phyloP scores from a whole-genome alignment of 208 protist genomes.

The Trypanosoma mega region DNA sequence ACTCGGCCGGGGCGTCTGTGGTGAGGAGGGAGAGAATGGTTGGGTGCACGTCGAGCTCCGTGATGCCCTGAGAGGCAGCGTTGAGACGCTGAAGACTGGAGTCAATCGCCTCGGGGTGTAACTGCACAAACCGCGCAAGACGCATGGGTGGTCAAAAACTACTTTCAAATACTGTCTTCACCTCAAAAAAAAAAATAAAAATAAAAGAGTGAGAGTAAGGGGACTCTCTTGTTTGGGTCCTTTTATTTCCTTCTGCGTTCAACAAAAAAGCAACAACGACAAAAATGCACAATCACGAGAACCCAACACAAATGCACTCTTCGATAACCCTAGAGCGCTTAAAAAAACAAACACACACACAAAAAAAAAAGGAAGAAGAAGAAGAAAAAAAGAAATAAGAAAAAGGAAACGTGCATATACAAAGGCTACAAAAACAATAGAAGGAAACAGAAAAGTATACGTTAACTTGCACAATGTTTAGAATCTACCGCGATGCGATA shows the following conservation, averaged over 20 bases:
- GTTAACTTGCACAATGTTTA: too few relatives aligned
- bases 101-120: slow-evolving; percentile 47
- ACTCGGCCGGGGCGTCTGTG: slow-evolving; percentile 17
- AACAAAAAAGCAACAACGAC: too few relatives aligned
- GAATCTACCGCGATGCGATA: too few relatives aligned
- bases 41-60: slow-evolving; percentile 73
- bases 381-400: too few relatives aligned
- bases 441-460: too few relatives aligned
- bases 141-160: slow-evolving; percentile 10
- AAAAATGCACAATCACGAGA: too few relatives aligned
- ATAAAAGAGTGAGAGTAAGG: neutral
- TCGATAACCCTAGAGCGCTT: too few relatives aligned
- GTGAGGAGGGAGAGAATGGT: slow-evolving; percentile 51
- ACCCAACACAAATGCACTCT: too few relatives aligned
- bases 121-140: slow-evolving; percentile 48
- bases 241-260: neutral
- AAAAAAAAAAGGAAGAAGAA: too few relatives aligned
- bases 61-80: slow-evolving; percentile 57
- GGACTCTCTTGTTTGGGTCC: neutral
- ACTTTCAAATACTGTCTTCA: neutral
- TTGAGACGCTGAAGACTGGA: slow-evolving; percentile 66
- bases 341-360: too few relatives aligned
- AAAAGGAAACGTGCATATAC: too few relatives aligned
- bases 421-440: too few relatives aligned
- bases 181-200: neutral